Evolutionary conservation across 2,329 filamentous ascomycete genomes (phyloP).

Genomic region (Penicillium sp.): DNA sequence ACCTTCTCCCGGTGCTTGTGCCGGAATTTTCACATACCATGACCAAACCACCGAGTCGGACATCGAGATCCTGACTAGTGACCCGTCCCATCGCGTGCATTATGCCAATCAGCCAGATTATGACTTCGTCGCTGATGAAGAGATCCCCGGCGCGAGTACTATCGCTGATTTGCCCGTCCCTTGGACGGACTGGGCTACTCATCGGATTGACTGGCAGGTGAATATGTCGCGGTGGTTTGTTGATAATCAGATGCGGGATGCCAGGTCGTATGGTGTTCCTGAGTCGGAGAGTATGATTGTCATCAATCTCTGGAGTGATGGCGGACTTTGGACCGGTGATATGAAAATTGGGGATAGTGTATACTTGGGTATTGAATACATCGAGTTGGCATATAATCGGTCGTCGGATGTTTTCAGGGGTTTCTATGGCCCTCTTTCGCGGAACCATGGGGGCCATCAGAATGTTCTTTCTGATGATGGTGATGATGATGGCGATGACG

Average conservation of each 20-base stretch:
- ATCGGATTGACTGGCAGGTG: slow-evolving; percentile 43
- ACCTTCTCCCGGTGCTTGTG: slow-evolving; percentile 47
- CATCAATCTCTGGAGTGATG: slow-evolving; percentile 45
- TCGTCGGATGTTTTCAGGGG: slow-evolving; percentile 19
- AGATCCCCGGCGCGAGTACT: slow-evolving; percentile 35
- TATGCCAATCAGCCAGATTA: slow-evolving; percentile 46
- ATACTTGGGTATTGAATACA: slow-evolving; percentile 41
- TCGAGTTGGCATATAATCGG: slow-evolving; percentile 42
- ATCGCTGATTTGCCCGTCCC: slow-evolving; percentile 30
- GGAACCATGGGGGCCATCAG: slow-evolving; percentile 18
- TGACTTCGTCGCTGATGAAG: slow-evolving; percentile 31
- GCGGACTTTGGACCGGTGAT: slow-evolving; percentile 42
- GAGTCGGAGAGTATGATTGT: slow-evolving; percentile 36
- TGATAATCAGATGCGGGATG: slow-evolving; percentile 29
- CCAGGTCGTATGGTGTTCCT: slow-evolving; percentile 38
- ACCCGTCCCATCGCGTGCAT: slow-evolving; percentile 43
- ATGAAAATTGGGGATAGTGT: slow-evolving; percentile 38
- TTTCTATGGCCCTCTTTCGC: slow-evolving; percentile 4
- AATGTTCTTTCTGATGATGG: not conserved
- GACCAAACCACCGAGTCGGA: slow-evolving; percentile 49
- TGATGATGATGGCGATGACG: not conserved
- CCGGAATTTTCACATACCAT: slow-evolving; percentile 51
- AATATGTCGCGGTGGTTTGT: slow-evolving; percentile 39
- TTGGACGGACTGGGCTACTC: slow-evolving; percentile 42
- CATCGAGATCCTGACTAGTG: slow-evolving; percentile 52